Evolutionary conservation across 306 rosid genomes (phyloP), one percentile per base, ranked within the genome.

Genomic region (Prunus padus): DNA sequence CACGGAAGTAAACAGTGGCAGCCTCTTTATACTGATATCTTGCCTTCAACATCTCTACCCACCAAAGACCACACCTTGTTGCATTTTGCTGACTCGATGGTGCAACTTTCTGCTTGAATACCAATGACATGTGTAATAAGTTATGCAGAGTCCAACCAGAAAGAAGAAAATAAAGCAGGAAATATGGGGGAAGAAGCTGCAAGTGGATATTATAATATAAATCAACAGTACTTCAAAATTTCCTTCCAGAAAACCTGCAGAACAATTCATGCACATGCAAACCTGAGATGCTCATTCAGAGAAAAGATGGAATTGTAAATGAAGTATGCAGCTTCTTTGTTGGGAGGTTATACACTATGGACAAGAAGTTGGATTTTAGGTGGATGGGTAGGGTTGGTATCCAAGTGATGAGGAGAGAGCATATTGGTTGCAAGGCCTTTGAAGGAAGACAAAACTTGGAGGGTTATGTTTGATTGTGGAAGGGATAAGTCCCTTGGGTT

Each of bases 61-160:
- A 96, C 99, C 97, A 92, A 46, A 92, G 86, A 79, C 98, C 99
- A 83, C 98, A 96, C 46, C 99, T 85, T 30, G 89, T 89, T 23
- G 97, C 97, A 69, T 92, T 92, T 76, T 85, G 97, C 87, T 89
- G 90, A 81, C 97, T 91, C 61, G 88, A 83, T 60, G 91, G 76
- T 60, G 92, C 98, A 80, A 90, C 82, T 83, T 88, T 96, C 99
- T 96, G 96, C 80, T 81, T 68, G 64, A 23, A 82, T 76, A 71
- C 76, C 73, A 83, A 82, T 52, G 47, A 37, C 67, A 71, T 2
- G 55, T 44, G 63, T 44, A 28, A 68, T 25, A 70, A 23, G 57
- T 19, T 15, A 26, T 7, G 42, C 11, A 26, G 18, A 20, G 28
- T 45, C 45, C n/a, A 61, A 60, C 66, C 14, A 59, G 46, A 59